phyloP scores from a whole-genome alignment of 2,329 filamentous ascomycete genomes.

The Ophiognomonia clavigignenti-juglandacearum region DNA sequence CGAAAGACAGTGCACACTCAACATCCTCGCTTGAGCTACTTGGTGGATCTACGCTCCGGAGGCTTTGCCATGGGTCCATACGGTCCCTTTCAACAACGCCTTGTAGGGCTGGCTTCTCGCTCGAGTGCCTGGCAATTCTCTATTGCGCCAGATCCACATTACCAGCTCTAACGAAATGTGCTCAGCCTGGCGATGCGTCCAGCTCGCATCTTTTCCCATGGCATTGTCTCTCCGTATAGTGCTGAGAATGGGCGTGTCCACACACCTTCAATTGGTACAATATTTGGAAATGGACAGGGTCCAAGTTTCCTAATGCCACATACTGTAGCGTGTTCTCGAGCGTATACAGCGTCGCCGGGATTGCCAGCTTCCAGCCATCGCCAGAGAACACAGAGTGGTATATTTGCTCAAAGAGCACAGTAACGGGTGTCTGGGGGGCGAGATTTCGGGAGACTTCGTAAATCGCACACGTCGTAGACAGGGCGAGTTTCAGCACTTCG shows the following conservation, averaged over 20 bases:
- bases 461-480: conserved; percentile 81
- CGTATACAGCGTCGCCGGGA: conserved; percentile 85
- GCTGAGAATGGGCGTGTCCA: background rate
- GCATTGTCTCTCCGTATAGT: background rate
- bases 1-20: background rate
- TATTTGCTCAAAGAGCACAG: conserved; percentile 74
- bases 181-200: background rate
- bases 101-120: no score
- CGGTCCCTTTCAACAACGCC: no score
- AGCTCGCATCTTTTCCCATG: background rate
- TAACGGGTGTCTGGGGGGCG: conserved; percentile 73
- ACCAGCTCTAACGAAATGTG: background rate
- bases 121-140: no score
- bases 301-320: conserved; percentile 82
- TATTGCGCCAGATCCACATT: no score
- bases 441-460: conserved; percentile 79
- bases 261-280: conserved; percentile 84
- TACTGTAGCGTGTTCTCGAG: conserved; percentile 94
- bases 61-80: no score
- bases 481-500: conserved; percentile 83
- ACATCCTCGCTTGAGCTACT: no score
- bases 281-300: conserved; percentile 89
- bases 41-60: no score
- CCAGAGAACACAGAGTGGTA: conserved; percentile 77
- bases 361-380: conserved; percentile 91